Evolutionary conservation across 1,284 basidiomycete species (phyloP), one percentile per base, ranked within the genome.

Genomic region (Sporisorium exsertum): DNA sequence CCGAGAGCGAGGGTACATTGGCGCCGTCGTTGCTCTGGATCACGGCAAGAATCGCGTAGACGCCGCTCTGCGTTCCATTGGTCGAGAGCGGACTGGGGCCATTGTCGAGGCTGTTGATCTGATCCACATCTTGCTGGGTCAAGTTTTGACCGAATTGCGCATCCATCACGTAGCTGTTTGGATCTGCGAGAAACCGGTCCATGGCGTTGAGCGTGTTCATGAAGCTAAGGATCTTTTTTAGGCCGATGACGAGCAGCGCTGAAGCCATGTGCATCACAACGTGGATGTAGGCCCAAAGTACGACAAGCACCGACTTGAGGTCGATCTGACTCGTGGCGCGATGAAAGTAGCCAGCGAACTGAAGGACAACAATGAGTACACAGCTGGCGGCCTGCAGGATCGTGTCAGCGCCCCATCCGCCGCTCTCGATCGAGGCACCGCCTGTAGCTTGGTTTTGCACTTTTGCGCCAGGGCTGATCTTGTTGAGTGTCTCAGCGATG

Each of bases 261-360:
- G 65, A 65, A 32, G 71, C 56, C 62, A 77, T 65, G 59, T 77
- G 74, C 43, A 77, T 47, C 42, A 74, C 18, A 6, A 77, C 57
- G 20, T 77, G 74, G 29, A 67, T 49, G 53, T 72, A 72, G 1
- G 70, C 65, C 74, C 74, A 77, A 12, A 70, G 26, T 15, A 73
- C 66, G 45, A 77, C 45, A 7, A 58, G 29, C 26, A 69, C 57
- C 10, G 65, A 69, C 0, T 32, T 22, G 22, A 54, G 33, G 18
- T 76, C 69, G 58, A 76, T 60, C 43, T 57, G 33, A 26, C 37
- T 65, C 7, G 61, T 55, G 9, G 71, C 66, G 6, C 71, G 65
- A 27, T 68, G 73, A 32, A 71, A 76, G 55, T 76, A 72, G 49
- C 73, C 69, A 7, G 59, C 62, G 24, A 74, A 77, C 10, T 69